phyloP scores from a whole-genome alignment of 805 yeast genomes.

The Starmerella sp. region DNA sequence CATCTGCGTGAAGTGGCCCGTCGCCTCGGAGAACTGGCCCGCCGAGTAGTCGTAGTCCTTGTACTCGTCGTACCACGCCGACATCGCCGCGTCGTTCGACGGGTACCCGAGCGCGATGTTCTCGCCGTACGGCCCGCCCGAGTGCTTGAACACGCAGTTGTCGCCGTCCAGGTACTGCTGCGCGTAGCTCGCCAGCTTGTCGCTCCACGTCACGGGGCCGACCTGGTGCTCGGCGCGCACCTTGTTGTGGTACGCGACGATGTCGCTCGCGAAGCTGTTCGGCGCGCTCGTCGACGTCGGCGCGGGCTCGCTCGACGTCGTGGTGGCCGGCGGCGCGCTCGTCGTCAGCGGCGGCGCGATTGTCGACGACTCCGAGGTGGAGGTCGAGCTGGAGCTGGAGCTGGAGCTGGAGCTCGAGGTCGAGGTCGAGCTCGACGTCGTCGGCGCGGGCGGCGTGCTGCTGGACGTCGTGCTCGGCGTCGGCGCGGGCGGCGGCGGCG shows the following conservation, averaged over 20 bases:
- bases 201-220: conserved; percentile 43
- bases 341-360: conserved; percentile 15
- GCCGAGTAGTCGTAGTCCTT: conserved; percentile 39
- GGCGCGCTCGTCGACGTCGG: conserved; percentile 20
- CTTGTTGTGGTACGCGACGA: conserved; percentile 51
- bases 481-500: background rate
- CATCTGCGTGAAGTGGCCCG: conserved; percentile 75
- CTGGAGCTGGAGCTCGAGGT: conserved; percentile 13
- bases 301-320: conserved; percentile 19
- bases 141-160: conserved; percentile 48
- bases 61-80: conserved; percentile 68
- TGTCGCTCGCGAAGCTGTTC: conserved; percentile 20
- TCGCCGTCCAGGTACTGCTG: conserved; percentile 38
- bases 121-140: conserved; percentile 59
- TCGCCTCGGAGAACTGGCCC: conserved; percentile 36
- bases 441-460: background rate
- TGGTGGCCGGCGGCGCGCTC: conserved; percentile 16
- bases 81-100: conserved; percentile 41
- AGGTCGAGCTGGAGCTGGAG: conserved; percentile 19
- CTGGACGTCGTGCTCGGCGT: background rate
- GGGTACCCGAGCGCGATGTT: conserved; percentile 63
- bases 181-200: conserved; percentile 42
- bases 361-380: conserved; percentile 18
- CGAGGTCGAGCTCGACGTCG: conserved; percentile 10
- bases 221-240: conserved; percentile 46